Evolutionary conservation across 2,329 filamentous ascomycete genomes (phyloP).

Genomic region (Colletotrichum costaricense): DNA sequence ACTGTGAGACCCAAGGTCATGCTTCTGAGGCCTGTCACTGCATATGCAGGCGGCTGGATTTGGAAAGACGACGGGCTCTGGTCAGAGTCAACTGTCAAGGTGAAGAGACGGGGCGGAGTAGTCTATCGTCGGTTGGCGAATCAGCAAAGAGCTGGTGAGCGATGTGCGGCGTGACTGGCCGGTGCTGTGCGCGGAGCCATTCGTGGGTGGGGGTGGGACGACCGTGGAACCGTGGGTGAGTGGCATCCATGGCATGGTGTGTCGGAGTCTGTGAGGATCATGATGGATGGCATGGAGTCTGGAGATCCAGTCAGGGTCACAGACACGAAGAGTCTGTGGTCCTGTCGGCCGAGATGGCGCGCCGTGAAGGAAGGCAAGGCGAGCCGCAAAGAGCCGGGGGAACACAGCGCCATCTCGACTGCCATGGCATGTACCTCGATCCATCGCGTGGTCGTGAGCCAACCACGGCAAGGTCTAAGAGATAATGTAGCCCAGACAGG

Average conservation of each 20-base stretch:
- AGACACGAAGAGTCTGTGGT: constrained; percentile 1
- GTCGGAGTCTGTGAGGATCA: constrained; percentile 2
- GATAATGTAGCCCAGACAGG: constrained; percentile 1
- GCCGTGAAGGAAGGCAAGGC: neutral
- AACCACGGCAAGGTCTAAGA: constrained; percentile 17
- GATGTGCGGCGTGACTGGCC: constrained; percentile 2
- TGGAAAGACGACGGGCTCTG: constrained; percentile 23
- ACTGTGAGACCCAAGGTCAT: constrained; percentile 18
- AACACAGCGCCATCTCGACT: neutral
- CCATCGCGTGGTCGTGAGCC: neutral
- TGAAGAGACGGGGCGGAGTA: constrained; percentile 6
- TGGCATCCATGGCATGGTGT: constrained; percentile 6
- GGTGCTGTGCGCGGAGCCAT: constrained; percentile 20
- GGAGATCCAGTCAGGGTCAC: constrained; percentile 9
- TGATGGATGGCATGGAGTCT: neutral
- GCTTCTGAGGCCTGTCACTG: constrained; percentile 28
- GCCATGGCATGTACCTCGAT: neutral
- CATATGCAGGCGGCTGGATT: constrained; percentile 33
- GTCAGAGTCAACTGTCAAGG: neutral
- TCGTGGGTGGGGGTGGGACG: constrained; percentile 2
- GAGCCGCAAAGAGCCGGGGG: neutral
- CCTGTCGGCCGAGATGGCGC: constrained; percentile 6
- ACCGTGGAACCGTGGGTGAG: too few species aligned
- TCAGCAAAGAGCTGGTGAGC: neutral
- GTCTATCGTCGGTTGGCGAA: constrained; percentile 3